Evolutionary conservation across 495 filamentous ascomycete species (phyloP).

Genomic region (Penicillium atrosanguineum): DNA sequence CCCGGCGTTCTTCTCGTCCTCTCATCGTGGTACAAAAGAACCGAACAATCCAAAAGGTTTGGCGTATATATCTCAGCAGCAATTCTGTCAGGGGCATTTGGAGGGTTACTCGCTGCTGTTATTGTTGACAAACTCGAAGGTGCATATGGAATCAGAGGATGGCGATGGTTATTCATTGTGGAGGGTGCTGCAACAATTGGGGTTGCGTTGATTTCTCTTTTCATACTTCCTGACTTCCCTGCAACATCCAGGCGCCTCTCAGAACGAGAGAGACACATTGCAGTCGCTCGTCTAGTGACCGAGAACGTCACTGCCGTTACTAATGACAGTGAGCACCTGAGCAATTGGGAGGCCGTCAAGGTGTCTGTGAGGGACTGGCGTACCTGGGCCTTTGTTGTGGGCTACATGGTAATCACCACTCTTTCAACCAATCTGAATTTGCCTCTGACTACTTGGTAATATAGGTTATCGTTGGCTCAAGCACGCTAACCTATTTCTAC

Average conservation of each 20-base stretch:
- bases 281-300: constrained; percentile 17
- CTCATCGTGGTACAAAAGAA: constrained; percentile 51
- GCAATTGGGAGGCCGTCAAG: constrained; percentile 13
- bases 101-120: constrained; percentile 47
- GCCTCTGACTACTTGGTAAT: not conserved
- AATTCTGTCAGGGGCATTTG: constrained; percentile 49
- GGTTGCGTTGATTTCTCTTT: constrained; percentile 21
- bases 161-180: constrained; percentile 72
- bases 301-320: constrained; percentile 21
- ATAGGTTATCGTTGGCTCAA: constrained; percentile 37
- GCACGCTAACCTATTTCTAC: constrained; percentile 51
- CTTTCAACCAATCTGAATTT: not conserved
- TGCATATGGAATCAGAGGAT: constrained; percentile 55
- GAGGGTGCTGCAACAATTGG: constrained; percentile 57
- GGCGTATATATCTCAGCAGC: constrained; percentile 50
- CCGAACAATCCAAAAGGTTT: constrained; percentile 50
- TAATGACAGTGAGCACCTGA: constrained; percentile 13
- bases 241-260: constrained; percentile 25
- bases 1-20: constrained; percentile 47
- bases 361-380: constrained; percentile 15
- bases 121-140: constrained; percentile 30
- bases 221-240: constrained; percentile 33
- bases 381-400: constrained; percentile 28
- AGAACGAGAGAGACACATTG: constrained; percentile 20
- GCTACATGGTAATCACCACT: constrained; percentile 27